Conservation (phyloP, 768 basidiomycete species). For the Rubroboletus satanas region DNA sequence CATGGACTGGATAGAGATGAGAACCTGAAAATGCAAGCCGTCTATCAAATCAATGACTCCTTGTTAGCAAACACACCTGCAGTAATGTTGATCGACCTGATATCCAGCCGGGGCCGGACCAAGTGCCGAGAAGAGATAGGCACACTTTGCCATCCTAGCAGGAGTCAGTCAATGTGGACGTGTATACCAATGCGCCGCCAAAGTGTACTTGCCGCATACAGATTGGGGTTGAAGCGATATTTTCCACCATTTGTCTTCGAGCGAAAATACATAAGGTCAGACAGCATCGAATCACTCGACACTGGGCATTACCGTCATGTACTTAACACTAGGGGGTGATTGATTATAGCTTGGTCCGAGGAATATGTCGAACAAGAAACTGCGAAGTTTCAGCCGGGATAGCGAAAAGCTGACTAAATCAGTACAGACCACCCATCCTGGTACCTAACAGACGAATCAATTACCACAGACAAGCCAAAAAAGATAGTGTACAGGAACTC, state of each 20-base stretch:
- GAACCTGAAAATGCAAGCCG: conserved; percentile 41
- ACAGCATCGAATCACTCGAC: background rate
- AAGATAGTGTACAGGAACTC: conserved; percentile 30
- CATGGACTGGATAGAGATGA: conserved; percentile 96
- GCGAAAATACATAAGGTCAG: conserved; percentile 5
- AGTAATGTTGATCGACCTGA: conserved; percentile 85
- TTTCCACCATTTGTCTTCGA: conserved; percentile 79
- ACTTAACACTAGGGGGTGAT: conserved; percentile 72
- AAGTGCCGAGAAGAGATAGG: conserved; percentile 85
- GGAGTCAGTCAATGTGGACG: background rate
- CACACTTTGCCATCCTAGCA: conserved; percentile 92
- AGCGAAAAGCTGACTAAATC: background rate
- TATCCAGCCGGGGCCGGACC: conserved; percentile 92
- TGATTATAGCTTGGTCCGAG: conserved; percentile 87
- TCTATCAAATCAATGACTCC: background rate
- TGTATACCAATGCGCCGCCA: background rate
- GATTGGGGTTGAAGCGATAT: conserved; percentile 90
- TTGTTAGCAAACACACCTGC: conserved; percentile 47
- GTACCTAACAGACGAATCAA: conserved; percentile 46
- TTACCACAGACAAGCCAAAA: background rate
- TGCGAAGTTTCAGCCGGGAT: conserved; percentile 19
- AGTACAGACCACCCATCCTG: conserved; percentile 81
- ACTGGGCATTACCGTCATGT: conserved; percentile 46
- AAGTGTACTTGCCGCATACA: conserved; percentile 68
- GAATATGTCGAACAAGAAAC: conserved; percentile 88